Evolutionary conservation across 306 rosid genomes (phyloP).

Genomic region (Glycine latifolia): DNA sequence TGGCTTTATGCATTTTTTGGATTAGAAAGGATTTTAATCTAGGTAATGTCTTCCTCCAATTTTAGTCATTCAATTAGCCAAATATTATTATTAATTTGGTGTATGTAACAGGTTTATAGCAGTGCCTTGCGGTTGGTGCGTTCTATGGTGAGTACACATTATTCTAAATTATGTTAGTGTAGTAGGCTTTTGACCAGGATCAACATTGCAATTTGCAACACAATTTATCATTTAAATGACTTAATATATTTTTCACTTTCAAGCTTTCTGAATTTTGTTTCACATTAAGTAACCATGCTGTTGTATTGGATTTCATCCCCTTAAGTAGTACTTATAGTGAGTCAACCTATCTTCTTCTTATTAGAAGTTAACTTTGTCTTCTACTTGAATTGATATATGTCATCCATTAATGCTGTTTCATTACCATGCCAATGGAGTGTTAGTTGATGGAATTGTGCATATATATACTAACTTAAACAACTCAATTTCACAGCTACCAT

Average conservation of each 20-base stretch:
- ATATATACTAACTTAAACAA: constrained; percentile 43
- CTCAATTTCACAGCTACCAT: constrained; percentile 78
- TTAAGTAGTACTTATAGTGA: constrained; percentile 16
- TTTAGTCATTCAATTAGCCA: constrained; percentile 28
- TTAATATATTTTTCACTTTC: constrained; percentile 13
- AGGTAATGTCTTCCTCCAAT: constrained; percentile 19
- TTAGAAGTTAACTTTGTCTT: constrained; percentile 34
- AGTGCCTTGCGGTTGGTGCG: constrained; percentile 99
- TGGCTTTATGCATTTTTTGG: constrained; percentile 32
- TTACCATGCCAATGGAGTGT: constrained; percentile 3
- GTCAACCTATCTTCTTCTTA: constrained; percentile 3
- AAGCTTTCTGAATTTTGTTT: constrained; percentile 35
- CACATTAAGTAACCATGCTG: constrained; percentile 14
- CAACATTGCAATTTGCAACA: constrained; percentile 22
- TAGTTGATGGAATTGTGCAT: constrained; percentile 42
- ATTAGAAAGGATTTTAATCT: constrained; percentile 40
- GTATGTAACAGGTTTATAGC: constrained; percentile 80
- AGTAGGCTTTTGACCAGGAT: constrained; percentile 38
- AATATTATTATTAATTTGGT: constrained; percentile 12
- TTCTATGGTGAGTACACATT: constrained; percentile 81
- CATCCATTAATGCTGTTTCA: constrained; percentile 26
- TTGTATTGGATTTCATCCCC: constrained; percentile 33
- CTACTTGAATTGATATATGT: constrained; percentile 38
- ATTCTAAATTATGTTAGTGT: constrained; percentile 30
- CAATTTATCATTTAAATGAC: constrained; percentile 32